Base-by-base conservation (phyloP, 495 filamentous ascomycete species). In the Talaromyces stipitatus region DNA sequence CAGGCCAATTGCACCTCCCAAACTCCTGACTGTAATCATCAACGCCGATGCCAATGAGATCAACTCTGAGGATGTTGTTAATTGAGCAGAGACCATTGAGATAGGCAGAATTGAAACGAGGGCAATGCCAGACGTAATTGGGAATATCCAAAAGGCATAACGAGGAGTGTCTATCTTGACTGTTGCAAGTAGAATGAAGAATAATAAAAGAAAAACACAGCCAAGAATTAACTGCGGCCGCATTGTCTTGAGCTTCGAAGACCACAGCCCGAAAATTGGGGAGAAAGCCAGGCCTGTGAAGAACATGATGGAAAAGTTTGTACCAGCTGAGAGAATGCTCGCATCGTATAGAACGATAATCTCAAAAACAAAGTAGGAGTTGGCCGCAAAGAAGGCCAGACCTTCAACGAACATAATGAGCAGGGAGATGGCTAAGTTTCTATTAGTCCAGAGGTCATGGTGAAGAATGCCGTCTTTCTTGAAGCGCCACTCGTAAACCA, bases 1-100 rank as follows among this genome's bases (percentile, higher is more conserved):
- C 9, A 82, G 70, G 4, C 78, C 80, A 30, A 82, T 68, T 12
- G 78, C 79, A 10, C 72, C 78, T 7, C 80, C 80, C 4, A 82
- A 69, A 55, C 78, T 79, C 29, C 80, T 65, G 14, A 78, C 68
- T 3, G 28, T 12, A 8, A 24, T 6, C 4, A 36, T 36, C 28
- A 54, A 18, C 3, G 10, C 50, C 3, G 50, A 10, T 3, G 50
- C 18, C 16, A 32, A 4, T 9, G 50, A 18, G 8, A 54, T 22
- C 30, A 54, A 18, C 18, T 54, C 50, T 32, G 29, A 7, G 16
- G 50, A 18, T 20, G 50, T 24, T 2, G 28, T 27, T 7, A 54
- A 36, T 24, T 54, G 50, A 7, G 50, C 50, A 12, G 27, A 4
- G 4, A 16, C 18, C 48, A 29, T 33, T 2, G 8, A 6, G 5